Percentiles rank a stretch among this genome's conserved stretches.
Conservation (phyloP, 2,329 filamentous ascomycete species). For the Fusarium denticulatum region DNA sequence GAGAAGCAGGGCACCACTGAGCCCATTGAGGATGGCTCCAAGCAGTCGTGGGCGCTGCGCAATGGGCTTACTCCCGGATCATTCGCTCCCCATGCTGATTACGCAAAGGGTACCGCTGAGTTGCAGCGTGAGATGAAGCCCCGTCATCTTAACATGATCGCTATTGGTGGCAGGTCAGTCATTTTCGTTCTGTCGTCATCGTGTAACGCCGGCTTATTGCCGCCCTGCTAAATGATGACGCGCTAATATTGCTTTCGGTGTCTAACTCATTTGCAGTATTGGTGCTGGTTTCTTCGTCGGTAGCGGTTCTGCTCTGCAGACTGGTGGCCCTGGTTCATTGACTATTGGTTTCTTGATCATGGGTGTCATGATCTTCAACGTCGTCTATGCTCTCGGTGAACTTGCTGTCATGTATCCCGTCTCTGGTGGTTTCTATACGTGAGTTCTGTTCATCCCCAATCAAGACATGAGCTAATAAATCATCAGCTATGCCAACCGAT, state of each 20-base stretch:
- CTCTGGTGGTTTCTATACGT: slow-evolving; percentile 66
- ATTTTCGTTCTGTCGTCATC: neutral
- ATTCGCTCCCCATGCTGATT: slow-evolving; percentile 37
- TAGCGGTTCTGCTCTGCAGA: slow-evolving; percentile 56
- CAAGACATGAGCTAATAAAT: neutral
- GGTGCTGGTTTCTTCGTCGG: slow-evolving; percentile 72
- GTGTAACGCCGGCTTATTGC: slow-evolving; percentile 12
- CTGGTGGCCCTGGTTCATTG: slow-evolving; percentile 51
- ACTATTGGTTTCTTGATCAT: slow-evolving; percentile 64
- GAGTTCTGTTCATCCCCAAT: neutral
- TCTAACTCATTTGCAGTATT: slow-evolving; percentile 48
- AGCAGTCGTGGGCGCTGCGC: slow-evolving; percentile 41
- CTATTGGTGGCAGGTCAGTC: slow-evolving; percentile 43
- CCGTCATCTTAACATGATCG: slow-evolving; percentile 44
- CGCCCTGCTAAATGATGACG: neutral
- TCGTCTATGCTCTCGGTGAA: slow-evolving; percentile 70
- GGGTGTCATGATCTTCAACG: slow-evolving; percentile 69
- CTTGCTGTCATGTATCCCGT: slow-evolving; percentile 52
- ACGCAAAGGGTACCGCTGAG: slow-evolving; percentile 34
- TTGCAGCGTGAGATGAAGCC: slow-evolving; percentile 42
- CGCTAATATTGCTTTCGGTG: neutral
- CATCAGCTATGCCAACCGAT: slow-evolving; percentile 59
- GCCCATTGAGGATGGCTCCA: neutral
- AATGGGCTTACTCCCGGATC: slow-evolving; percentile 41
- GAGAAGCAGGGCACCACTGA: slow-evolving; percentile 33